These are phyloP conservation scores for Sporisorium exsertum DNA, from an alignment of 1,284 basidiomycete species.

Conservation along the genomic window DNA sequence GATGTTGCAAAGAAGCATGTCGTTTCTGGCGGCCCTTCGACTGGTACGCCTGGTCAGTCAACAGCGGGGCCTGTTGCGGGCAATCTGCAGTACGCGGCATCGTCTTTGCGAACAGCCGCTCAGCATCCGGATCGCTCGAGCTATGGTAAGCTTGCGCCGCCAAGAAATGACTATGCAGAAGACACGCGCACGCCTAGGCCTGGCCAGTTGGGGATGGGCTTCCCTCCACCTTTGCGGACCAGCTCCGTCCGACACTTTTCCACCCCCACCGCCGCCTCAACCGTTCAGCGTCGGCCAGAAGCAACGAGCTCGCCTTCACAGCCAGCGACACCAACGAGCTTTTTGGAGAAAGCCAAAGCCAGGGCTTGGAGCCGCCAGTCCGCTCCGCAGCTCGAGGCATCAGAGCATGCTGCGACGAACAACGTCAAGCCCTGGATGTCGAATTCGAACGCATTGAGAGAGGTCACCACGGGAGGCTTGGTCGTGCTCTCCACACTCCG, in stretches of 20 bases:
- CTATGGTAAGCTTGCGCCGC: background rate
- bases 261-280: background rate
- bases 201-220: slow-evolving; percentile 29
- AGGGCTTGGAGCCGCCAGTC: slow-evolving; percentile 13
- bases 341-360: slow-evolving; percentile 24
- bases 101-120: slow-evolving; percentile 15
- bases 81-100: slow-evolving; percentile 33
- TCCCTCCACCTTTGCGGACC: slow-evolving; percentile 21
- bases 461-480: slow-evolving; percentile 6
- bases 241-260: slow-evolving; percentile 19
- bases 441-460: background rate
- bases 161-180: background rate
- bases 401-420: background rate
- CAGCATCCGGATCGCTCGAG: background rate
- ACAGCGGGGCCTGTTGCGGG: slow-evolving; percentile 20
- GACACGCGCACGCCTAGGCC: slow-evolving; percentile 27
- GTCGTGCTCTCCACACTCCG: slow-evolving; percentile 28
- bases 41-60: background rate
- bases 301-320: background rate
- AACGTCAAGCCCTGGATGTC: slow-evolving; percentile 20
- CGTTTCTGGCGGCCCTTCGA: slow-evolving; percentile 4
- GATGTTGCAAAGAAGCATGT: slow-evolving; percentile 20
- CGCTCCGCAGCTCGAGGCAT: background rate
- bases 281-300: background rate
- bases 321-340: background rate